Evolutionary conservation across 129 eudicot species (phyloP), one percentile per base, ranked within the genome.

Genomic region (Ambrosia artemisiifolia): DNA sequence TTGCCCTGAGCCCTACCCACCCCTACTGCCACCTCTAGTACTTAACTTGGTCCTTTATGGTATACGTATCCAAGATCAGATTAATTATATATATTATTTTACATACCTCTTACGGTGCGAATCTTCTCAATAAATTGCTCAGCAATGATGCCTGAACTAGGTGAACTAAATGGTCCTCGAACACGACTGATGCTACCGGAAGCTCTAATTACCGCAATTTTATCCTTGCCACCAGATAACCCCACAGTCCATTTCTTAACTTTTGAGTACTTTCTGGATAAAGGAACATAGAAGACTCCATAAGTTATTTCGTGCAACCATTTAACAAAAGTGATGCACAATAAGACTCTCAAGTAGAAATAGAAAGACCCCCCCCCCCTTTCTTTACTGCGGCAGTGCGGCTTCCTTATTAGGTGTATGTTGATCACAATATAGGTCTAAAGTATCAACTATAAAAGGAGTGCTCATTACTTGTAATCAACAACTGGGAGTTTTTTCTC

Each of bases 201-300:
- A 70, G 98, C 96, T 82, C 98, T 87, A 69, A 93, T 89, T 28
- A 93, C 86, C 53, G 96, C 98, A 53, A 93, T 89, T 78, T 84
- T 75, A 66, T 87, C 96, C 75, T 79, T 82, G 47, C 88, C 88
- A 72, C 95, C 96, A 55, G 95, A 83, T 80, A 93, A 79, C 17
- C 96, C 96, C 73, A 93, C 79, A 42, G 98, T 89, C 95, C 92
- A 93, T 78, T 78, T 83, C 70, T 77, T 87, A 63, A 93, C 96
- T 61, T 84, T 74, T 12, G 92, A 83, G 75, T 93, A 93, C 64
- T 86, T 88, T 88, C 98, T 93, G 89, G 64, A n/a, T n/a, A n/a
- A n/a, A n/a, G n/a, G n/a, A n/a, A 73, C 17, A 56, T 17, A 47
- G 35, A 67, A 13, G 59, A 44, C 28, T 67, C 34, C 7, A 6